These are phyloP conservation scores for Populus nigra DNA, from an alignment of 345 rosid species.

Conservation along the genomic window DNA sequence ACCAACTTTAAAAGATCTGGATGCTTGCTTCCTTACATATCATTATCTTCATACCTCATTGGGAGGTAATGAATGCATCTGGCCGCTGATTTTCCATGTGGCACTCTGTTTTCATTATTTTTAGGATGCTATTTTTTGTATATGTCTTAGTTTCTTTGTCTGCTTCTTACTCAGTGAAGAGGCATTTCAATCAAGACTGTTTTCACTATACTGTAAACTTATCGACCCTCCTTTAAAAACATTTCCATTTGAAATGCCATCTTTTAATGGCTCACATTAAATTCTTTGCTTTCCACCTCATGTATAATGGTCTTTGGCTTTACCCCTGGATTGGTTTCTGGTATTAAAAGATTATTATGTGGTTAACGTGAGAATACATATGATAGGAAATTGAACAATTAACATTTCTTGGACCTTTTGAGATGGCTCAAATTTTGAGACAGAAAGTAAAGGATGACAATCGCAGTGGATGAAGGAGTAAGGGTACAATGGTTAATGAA, in stretches of 20 bases:
- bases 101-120: background rate
- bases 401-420: background rate
- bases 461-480: background rate
- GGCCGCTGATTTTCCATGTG: background rate
- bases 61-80: conserved; percentile 17
- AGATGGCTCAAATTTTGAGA: background rate
- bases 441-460: background rate
- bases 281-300: background rate
- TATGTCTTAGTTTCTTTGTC: background rate
- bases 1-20: conserved; percentile 32
- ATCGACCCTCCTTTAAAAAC: background rate
- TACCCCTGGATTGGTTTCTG: background rate
- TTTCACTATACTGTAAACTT: background rate
- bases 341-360: background rate
- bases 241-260: background rate
- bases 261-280: background rate
- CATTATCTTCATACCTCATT: conserved; percentile 26
- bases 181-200: background rate
- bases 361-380: background rate
- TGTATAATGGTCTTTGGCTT: background rate
- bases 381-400: background rate
- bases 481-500: background rate
- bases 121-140: background rate
- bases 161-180: background rate
- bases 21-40: conserved; percentile 31